Conservation (phyloP, 306 rosid genomes). For the Quercus engelmannii region DNA sequence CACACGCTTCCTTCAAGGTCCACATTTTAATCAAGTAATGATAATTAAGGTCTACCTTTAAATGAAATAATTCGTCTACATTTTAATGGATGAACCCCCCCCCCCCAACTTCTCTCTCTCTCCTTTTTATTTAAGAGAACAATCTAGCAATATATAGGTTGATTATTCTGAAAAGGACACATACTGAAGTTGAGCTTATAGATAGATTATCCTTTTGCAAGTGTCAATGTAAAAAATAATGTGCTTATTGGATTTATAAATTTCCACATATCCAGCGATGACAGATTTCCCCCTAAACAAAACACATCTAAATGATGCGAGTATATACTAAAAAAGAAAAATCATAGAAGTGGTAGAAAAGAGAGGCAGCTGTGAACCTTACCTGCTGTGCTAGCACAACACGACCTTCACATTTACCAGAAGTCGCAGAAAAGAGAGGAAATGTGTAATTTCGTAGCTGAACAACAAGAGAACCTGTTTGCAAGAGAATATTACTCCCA, state of each 20-base stretch:
- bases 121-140: background rate
- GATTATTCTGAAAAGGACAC: background rate
- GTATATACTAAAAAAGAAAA: constrained; percentile 12
- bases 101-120: no score
- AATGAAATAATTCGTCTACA: no score
- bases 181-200: background rate
- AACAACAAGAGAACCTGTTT: constrained; percentile 63
- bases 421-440: constrained; percentile 83
- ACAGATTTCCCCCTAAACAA: background rate
- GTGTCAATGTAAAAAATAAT: background rate
- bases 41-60: no score
- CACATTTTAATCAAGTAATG: background rate
- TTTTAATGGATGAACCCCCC: no score
- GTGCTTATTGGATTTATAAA: background rate
- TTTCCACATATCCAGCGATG: background rate
- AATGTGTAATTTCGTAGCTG: constrained; percentile 75
- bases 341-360: constrained; percentile 2
- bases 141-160: background rate
- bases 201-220: background rate
- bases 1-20: background rate
- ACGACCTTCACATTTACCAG: constrained; percentile 79
- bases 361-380: constrained; percentile 18
- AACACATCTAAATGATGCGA: background rate
- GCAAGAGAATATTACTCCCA: constrained; percentile 76
- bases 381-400: constrained; percentile 98